Evolutionary conservation across 768 basidiomycete genomes (phyloP).

Genomic region (Tricholoma sp.): DNA sequence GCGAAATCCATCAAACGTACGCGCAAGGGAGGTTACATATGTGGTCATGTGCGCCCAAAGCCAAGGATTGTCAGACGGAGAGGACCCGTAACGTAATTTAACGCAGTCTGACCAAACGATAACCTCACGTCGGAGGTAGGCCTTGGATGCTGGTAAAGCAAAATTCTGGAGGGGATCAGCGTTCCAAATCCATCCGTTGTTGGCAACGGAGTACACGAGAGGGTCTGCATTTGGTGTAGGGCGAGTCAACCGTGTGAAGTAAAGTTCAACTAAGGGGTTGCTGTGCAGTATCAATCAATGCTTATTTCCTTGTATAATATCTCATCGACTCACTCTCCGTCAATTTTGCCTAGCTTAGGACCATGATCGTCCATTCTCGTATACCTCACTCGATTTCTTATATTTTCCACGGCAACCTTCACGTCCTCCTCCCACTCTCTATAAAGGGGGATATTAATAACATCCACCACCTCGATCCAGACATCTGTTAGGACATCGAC

Average conservation of each 20-base stretch:
- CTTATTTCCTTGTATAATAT: neutral
- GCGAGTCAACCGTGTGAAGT: conserved; percentile 84
- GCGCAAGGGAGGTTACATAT: conserved; percentile 79
- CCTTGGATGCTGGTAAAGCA: conserved; percentile 86
- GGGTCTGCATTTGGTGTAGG: conserved; percentile 39
- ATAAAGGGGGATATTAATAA: conserved; percentile 86
- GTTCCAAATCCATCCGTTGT: conserved; percentile 99
- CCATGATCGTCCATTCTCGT: conserved; percentile 78
- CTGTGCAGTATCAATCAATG: conserved; percentile 33
- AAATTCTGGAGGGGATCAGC: conserved; percentile 95
- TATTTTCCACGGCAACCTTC: conserved; percentile 64
- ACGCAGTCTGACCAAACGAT: conserved; percentile 99
- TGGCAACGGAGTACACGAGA: conserved; percentile 77
- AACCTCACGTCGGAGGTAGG: conserved; percentile 92
- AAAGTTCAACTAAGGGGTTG: conserved; percentile 79
- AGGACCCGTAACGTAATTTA: conserved; percentile 89
- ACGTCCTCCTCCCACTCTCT: conserved; percentile 82
- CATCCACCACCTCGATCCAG: conserved; percentile 78
- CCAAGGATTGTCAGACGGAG: conserved; percentile 83
- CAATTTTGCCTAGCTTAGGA: conserved; percentile 79
- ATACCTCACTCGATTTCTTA: conserved; percentile 75
- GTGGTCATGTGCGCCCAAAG: conserved; percentile 87
- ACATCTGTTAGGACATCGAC: conserved; percentile 54
- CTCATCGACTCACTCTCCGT: conserved; percentile 46
- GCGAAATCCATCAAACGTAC: conserved; percentile 90